A percentile compares a stretch with the other conserved stretches of the same genome.
Conservation (phyloP, 805 yeast genomes). For the Myxozyma sirexii region DNA sequence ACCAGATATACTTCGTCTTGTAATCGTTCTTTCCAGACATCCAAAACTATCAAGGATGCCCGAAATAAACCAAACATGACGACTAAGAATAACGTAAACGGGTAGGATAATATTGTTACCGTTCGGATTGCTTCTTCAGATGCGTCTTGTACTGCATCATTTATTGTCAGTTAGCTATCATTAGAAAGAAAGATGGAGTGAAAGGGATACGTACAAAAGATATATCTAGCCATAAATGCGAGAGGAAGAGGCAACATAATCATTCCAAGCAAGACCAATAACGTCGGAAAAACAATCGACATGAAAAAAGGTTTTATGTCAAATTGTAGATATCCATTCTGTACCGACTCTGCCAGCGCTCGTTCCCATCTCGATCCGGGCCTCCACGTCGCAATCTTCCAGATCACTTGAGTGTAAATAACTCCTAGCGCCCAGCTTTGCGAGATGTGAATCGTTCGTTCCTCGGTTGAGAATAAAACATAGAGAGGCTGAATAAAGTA, state of each 20-base stretch:
- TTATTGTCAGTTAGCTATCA: background rate
- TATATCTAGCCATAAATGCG: constrained; percentile 18
- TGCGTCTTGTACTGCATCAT: constrained; percentile 9
- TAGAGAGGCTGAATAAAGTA: constrained; percentile 26
- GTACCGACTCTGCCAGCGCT: constrained; percentile 12
- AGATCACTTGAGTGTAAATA: constrained; percentile 19
- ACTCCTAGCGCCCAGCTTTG: constrained; percentile 32
- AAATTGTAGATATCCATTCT: constrained; percentile 15
- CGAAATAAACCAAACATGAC: background rate
- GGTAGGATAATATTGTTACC: constrained; percentile 22
- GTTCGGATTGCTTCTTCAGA: constrained; percentile 13
- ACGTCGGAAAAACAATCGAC: constrained; percentile 14
- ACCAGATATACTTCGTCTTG: constrained; percentile 42
- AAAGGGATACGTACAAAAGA: no score
- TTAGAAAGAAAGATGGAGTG: no score
- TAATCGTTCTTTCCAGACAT: constrained; percentile 34
- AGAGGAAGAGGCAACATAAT: constrained; percentile 11
- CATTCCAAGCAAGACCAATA: constrained; percentile 10
- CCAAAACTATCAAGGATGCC: constrained; percentile 11
- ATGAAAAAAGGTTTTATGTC: constrained; percentile 13
- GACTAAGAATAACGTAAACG: constrained; percentile 10
- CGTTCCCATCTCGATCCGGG: background rate
- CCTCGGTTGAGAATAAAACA: constrained; percentile 20
- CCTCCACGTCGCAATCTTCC: constrained; percentile 5
- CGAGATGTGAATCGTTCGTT: constrained; percentile 24